These are phyloP conservation scores for Cutaneotrichosporon spelunceum DNA, from an alignment of 1,284 basidiomycete species.

Conservation along the genomic window DNA sequence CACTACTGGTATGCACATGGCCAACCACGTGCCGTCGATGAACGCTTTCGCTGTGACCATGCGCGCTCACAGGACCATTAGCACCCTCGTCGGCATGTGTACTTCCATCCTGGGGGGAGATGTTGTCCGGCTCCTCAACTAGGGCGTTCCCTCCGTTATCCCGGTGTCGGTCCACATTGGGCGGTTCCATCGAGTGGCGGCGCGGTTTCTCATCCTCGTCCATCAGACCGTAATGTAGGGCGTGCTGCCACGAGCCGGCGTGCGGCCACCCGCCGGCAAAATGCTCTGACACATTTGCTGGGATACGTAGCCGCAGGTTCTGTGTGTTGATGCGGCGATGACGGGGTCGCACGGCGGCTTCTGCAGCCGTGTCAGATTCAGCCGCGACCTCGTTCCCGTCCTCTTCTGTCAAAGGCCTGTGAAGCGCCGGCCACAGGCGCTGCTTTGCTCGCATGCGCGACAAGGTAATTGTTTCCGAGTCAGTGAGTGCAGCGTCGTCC, in stretches of 20 bases:
- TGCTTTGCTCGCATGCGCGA: conserved; percentile 16
- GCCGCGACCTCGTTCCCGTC: conserved; percentile 8
- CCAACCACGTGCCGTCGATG: background rate
- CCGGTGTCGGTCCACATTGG: background rate
- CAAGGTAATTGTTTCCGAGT: conserved; percentile 21
- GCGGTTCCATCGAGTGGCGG: background rate
- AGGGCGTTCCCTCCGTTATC: background rate
- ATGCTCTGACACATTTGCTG: conserved; percentile 34
- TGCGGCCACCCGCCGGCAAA: conserved; percentile 44
- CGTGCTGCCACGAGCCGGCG: conserved; percentile 48
- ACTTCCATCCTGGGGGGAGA: background rate
- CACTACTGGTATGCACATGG: background rate
- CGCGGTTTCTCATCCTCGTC: conserved; percentile 9
- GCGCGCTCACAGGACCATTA: background rate
- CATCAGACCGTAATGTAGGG: conserved; percentile 31
- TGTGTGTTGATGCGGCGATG: conserved; percentile 16
- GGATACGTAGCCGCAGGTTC: conserved; percentile 35
- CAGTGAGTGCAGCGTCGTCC: conserved; percentile 19
- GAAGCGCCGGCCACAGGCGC: conserved; percentile 14
- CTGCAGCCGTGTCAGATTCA: conserved; percentile 5
- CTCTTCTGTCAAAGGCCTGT: conserved; percentile 14
- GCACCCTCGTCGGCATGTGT: background rate
- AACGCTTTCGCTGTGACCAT: background rate
- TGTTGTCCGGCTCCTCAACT: background rate
- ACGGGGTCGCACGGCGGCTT: background rate